Base-by-base conservation (phyloP, 306 rosid species). In the Amphicarpaea edgeworthii region DNA sequence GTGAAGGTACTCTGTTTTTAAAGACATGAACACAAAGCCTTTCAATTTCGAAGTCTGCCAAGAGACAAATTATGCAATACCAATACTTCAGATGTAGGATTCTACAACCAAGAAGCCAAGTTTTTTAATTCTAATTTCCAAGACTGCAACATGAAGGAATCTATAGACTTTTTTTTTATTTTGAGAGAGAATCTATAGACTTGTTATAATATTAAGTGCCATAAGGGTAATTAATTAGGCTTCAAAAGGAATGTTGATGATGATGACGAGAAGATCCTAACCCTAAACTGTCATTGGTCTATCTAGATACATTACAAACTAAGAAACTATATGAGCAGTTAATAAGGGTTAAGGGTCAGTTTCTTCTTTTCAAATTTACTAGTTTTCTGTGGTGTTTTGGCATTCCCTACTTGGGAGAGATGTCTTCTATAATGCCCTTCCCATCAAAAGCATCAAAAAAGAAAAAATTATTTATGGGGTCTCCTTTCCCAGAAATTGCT, bases 401-500 rank as follows among this genome's bases (percentile, higher is more conserved):
- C 32, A 58, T 20, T 62, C 21, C 62, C 50, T 40, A 38, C 62
- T 28, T 53, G 1, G 68, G 9, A 12, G 96, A 90, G 20, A 92
- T 65, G 84, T 95, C 93, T 85, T 95, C 98, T 70, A 90, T 86
- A 26, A 84, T 26, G 45, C 97, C 99, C 86, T 95, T 95, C 45
- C 97, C 97, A 82, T 95, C 96, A 85, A 88, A 69, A 37, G 90
- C 92, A 75, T 95, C 97, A 55, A 84, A 95, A 77, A 88, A 90
- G 91, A 90, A 92, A 65, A 90, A 92, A 62, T 92, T 96, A 78
- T 87, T 92, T 3, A 92, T 66, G 10, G 98, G 93, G 3, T 90
- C 97, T 41, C 98, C 97, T 86, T 90, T 96, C 38, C 92, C 96
- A 7, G 99, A 96, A 69, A 96, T 90, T 42, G 96, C 92, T 81